These are phyloP conservation scores for Climacium dendroides DNA, from an alignment of 225 moss, liverwort and hornwort species.

Conservation along the genomic window DNA sequence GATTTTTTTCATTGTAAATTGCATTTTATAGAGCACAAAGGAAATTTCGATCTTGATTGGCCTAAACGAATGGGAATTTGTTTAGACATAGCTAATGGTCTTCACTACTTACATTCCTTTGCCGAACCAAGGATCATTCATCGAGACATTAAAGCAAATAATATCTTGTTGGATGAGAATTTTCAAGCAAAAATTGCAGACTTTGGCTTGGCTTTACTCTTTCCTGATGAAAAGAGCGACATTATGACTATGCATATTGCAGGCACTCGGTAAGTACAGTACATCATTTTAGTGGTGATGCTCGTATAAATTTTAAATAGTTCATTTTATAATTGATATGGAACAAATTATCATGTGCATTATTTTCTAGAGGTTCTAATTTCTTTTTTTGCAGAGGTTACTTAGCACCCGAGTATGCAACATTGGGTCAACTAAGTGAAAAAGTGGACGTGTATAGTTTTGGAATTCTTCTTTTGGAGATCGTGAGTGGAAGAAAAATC, in stretches of 20 bases:
- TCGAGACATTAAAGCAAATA: conserved; percentile 2
- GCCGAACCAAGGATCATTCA: neutral
- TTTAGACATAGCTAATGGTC: neutral
- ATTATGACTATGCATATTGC: neutral
- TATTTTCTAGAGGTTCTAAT: neutral
- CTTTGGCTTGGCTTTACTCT: conserved; percentile 9
- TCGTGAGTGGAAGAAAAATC: neutral
- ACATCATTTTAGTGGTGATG: neutral
- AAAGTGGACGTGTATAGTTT: neutral
- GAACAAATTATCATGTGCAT: neutral
- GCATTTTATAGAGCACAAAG: neutral
- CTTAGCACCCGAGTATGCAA: neutral
- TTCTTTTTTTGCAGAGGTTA: neutral
- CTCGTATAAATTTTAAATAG: too few species aligned
- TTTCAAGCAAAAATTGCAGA: conserved; percentile 12
- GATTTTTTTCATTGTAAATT: neutral
- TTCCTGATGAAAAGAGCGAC: neutral
- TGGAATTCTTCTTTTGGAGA: neutral
- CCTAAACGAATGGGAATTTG: neutral
- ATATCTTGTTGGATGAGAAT: conserved; percentile 8
- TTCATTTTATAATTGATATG: neutral
- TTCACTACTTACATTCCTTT: neutral
- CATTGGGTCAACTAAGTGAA: neutral
- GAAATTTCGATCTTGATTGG: neutral
- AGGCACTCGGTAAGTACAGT: neutral